Conservation (phyloP, 495 filamentous ascomycete genomes). For the Penicillium cataractarum region DNA sequence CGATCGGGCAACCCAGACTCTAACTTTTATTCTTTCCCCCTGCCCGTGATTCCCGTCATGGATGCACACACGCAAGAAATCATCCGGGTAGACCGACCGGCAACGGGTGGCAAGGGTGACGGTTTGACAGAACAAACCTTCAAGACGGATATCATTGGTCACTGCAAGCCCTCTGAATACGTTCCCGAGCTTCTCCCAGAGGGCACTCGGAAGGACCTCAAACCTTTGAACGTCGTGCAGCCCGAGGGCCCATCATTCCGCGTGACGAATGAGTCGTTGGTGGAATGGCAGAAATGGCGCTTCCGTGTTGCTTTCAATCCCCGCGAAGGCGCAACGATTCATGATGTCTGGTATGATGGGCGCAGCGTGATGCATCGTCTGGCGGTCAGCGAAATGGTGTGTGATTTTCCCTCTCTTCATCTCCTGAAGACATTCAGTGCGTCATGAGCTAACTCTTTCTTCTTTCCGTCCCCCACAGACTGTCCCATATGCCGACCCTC, state of each 20-base stretch:
- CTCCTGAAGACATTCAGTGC: no score
- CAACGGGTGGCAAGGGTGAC: slow-evolving; percentile 51
- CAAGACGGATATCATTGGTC: slow-evolving; percentile 54
- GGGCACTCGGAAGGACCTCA: slow-evolving; percentile 68
- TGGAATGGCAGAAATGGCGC: slow-evolving; percentile 71
- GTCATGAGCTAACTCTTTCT: neutral
- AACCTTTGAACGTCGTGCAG: slow-evolving; percentile 77
- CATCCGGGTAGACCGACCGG: slow-evolving; percentile 54
- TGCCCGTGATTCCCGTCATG: slow-evolving; percentile 78
- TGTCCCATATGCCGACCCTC: slow-evolving; percentile 67
- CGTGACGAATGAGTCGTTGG: slow-evolving; percentile 52
- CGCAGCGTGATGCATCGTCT: slow-evolving; percentile 73
- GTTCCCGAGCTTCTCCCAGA: slow-evolving; percentile 61
- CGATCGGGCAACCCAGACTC: slow-evolving; percentile 45
- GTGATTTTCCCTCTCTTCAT: slow-evolving; percentile 1
- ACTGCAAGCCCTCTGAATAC: slow-evolving; percentile 65
- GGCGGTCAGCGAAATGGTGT: slow-evolving; percentile 71
- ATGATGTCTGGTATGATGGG: slow-evolving; percentile 74
- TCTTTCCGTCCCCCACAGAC: slow-evolving; percentile 38
- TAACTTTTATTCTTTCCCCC: slow-evolving; percentile 82
- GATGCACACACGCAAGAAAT: slow-evolving; percentile 69
- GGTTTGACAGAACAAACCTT: slow-evolving; percentile 42
- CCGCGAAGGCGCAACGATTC: slow-evolving; percentile 69
- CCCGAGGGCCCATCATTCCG: slow-evolving; percentile 79
- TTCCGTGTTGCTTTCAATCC: slow-evolving; percentile 70